Percentiles rank a stretch among this genome's conserved stretches.
phyloP scores from a whole-genome alignment of 2,329 filamentous ascomycete species.

The Periconia sp. region DNA sequence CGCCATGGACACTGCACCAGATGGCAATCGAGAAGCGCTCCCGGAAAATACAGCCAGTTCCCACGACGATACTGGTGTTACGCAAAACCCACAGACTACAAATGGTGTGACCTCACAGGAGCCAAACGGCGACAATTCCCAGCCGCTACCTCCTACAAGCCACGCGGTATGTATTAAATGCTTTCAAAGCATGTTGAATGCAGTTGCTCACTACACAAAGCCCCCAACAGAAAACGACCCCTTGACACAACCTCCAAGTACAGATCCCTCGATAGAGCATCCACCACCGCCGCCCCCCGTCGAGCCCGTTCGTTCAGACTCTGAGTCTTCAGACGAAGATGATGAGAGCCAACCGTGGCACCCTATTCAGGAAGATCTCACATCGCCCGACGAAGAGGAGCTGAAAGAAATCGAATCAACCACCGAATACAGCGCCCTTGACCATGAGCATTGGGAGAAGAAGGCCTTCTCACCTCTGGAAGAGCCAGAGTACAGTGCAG shows the following conservation, averaged over 20 bases:
- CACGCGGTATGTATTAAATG: conserved; percentile 18
- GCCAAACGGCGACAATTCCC: conserved; percentile 9
- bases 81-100: conserved; percentile 18
- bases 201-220: neutral
- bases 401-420: conserved; percentile 57
- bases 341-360: conserved; percentile 51
- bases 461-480: conserved; percentile 58
- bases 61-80: conserved; percentile 10
- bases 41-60: conserved; percentile 23
- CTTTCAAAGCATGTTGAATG: neutral
- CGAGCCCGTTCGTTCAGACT: conserved; percentile 31
- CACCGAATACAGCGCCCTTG: conserved; percentile 57
- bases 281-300: conserved; percentile 36
- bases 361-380: conserved; percentile 58
- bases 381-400: conserved; percentile 59
- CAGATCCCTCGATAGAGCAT: conserved; percentile 26
- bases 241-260: conserved; percentile 22
- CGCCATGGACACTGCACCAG: conserved; percentile 44
- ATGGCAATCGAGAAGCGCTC: conserved; percentile 27
- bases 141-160: neutral
- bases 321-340: conserved; percentile 39
- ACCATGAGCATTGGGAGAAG: conserved; percentile 62
- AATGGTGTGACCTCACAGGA: conserved; percentile 12
- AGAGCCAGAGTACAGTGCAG: conserved; percentile 59
- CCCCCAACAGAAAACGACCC: neutral